These are phyloP conservation scores for Saitozyma podzolica DNA, from an alignment of 768 basidiomycete genomes.

Conservation along the genomic window DNA sequence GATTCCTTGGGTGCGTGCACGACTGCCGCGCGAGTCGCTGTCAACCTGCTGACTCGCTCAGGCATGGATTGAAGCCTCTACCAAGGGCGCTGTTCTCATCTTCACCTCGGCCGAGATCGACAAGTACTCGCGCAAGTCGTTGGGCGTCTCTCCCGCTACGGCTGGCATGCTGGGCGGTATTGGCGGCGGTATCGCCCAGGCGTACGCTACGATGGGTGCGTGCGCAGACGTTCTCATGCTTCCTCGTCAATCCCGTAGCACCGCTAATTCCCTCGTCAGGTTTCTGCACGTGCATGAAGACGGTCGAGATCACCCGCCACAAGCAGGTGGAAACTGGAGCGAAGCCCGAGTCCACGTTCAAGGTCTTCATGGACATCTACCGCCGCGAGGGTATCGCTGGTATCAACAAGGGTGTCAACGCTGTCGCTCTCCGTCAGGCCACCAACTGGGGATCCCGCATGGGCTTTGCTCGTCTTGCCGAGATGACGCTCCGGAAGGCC, in stretches of 20 bases:
- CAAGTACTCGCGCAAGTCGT: slow-evolving; percentile 58
- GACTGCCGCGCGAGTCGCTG: background rate
- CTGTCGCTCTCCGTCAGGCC: slow-evolving; percentile 55
- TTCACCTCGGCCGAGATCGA: slow-evolving; percentile 97
- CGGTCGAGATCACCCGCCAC: slow-evolving; percentile 69
- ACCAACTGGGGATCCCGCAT: slow-evolving; percentile 62
- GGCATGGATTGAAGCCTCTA: slow-evolving; percentile 99
- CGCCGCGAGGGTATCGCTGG: slow-evolving; percentile 88
- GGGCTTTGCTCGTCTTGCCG: slow-evolving; percentile 93
- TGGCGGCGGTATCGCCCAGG: slow-evolving; percentile 95
- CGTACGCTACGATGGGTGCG: slow-evolving; percentile 99
- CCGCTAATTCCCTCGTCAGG: slow-evolving; percentile 58
- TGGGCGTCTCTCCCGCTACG: slow-evolving; percentile 75
- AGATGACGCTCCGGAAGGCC: slow-evolving; percentile 70
- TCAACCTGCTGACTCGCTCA: slow-evolving; percentile 46
- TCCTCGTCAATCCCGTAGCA: background rate
- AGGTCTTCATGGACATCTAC: slow-evolving; percentile 92
- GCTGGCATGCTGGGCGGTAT: slow-evolving; percentile 94
- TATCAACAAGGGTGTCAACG: slow-evolving; percentile 98
- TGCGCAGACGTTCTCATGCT: slow-evolving; percentile 20
- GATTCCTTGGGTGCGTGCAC: slow-evolving; percentile 83
- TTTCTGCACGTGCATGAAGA: slow-evolving; percentile 99
- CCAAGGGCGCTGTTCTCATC: slow-evolving; percentile 92
- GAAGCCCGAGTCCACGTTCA: slow-evolving; percentile 88
- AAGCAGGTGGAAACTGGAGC: slow-evolving; percentile 83